Evolutionary conservation across 768 basidiomycete species (phyloP).

Genomic region (Pleurotus tuber-regium): DNA sequence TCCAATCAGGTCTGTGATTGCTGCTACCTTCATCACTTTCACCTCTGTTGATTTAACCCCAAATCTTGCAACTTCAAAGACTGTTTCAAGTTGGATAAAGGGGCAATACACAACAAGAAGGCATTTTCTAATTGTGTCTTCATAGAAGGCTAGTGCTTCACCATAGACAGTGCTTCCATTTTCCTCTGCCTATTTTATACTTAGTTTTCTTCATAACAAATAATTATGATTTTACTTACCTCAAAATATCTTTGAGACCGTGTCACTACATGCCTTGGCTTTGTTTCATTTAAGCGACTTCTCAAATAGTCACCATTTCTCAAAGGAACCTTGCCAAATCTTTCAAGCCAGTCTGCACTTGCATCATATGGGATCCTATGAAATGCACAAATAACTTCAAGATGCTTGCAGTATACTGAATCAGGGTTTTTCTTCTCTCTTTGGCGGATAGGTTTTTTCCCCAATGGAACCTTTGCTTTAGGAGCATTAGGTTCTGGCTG

Average conservation of each 20-base stretch:
- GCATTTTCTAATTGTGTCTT: not conserved
- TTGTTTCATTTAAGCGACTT: conserved; percentile 12
- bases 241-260: conserved; percentile 15
- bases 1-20: conserved; percentile 9
- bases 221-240: conserved; percentile 5
- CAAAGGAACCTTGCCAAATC: conserved; percentile 16
- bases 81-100: conserved; percentile 1
- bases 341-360: conserved; percentile 4
- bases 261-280: not conserved
- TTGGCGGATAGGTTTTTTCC: not conserved
- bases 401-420: not conserved
- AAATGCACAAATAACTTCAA: conserved; percentile 13
- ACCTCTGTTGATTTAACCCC: conserved; percentile 3
- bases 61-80: conserved; percentile 6
- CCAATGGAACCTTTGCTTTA: not conserved
- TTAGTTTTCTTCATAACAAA: not conserved
- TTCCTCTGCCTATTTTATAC: too few species aligned
- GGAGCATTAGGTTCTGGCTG: not conserved
- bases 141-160: conserved; percentile 19
- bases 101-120: conserved; percentile 11
- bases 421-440: not conserved
- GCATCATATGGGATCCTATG: conserved; percentile 9
- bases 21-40: not conserved
- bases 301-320: conserved; percentile 10
- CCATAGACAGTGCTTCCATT: too few species aligned